Evolutionary conservation across 2,329 filamentous ascomycete genomes (phyloP), one percentile per base, ranked within the genome.

Genomic region (Pestalotiopsis sp.): DNA sequence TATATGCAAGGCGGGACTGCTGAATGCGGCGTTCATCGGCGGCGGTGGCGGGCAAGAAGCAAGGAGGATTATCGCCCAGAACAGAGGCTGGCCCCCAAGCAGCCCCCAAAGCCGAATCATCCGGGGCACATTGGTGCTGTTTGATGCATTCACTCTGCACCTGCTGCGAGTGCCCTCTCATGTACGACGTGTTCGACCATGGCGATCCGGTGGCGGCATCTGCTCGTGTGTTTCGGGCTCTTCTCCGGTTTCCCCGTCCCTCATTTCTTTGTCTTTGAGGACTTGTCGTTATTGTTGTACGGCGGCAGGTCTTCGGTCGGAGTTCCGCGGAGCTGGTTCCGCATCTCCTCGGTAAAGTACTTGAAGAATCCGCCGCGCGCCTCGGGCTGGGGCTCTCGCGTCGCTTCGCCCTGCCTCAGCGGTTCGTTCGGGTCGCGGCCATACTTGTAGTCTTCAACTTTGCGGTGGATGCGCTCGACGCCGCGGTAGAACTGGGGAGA

Each of bases 371-470:
- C 72, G 7, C 70, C 0, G 67, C 52, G 3, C 23, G 12, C 17
- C 36, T 31, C 20, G 11, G 49, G 70, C 67, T 69, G 77, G 85
- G 84, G 82, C 25, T 62, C 59, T 31, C 59, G 27, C 39, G 86
- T 87, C 2, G 86, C 86, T 73, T 88, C 84, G 59, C 86, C 87
- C 1, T 80, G 85, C 0, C 81, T 80, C 11, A 88, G 70, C 6
- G 86, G 86, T 64, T 87, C 84, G 70, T 82, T 78, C 0, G 86
- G 85, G 66, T 86, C 80, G 27, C 84, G 82, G 11, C 86, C 86
- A 70, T 88, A 71, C 59, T 81, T 80, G 20, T 78, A 75, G 70
- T 88, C 85, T 72, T 88, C 77, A 49, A 88, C 81, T 3, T 76
- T 79, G 14, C 82, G 81, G 69, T 88, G 86, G 41, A 88, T 84